Evolutionary conservation across 139 green algal genomes (phyloP).

Genomic region (Pseudopediastrum boryanum): DNA sequence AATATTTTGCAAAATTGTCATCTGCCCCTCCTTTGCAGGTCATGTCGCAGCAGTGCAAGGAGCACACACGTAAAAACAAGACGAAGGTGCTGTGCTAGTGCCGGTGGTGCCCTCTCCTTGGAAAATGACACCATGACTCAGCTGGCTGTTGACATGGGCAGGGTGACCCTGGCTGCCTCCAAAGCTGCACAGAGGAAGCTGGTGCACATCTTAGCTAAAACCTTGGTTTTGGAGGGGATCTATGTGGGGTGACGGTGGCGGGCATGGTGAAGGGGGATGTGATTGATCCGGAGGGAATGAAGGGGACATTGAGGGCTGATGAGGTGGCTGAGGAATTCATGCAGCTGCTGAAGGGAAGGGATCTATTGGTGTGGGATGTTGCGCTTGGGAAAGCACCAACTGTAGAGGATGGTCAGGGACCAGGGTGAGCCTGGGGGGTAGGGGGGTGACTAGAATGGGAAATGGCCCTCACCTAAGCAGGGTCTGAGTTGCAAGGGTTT

Average conservation of each 20-base stretch:
- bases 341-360: background rate
- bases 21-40: no score
- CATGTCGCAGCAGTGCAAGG: background rate
- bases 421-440: no score
- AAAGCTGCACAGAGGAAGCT: conserved; percentile 1
- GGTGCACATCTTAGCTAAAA: background rate
- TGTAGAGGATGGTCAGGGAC: no score
- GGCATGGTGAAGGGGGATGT: background rate
- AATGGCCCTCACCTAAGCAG: no score
- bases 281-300: background rate
- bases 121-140: conserved; percentile 52
- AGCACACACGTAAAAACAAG: background rate
- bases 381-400: no score
- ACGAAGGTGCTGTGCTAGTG: background rate
- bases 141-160: conserved; percentile 43
- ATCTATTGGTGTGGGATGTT: background rate
- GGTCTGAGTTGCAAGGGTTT: no score
- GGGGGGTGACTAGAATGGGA: no score
- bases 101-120: no score
- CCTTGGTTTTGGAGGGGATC: background rate
- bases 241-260: background rate
- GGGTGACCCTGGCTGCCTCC: background rate
- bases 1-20: no score
- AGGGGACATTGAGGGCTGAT: background rate
- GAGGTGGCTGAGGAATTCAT: background rate